A percentile compares a stretch with the other conserved stretches of the same genome.
phyloP scores from a whole-genome alignment of 75 land plant species.

The Azolla pinnata region DNA sequence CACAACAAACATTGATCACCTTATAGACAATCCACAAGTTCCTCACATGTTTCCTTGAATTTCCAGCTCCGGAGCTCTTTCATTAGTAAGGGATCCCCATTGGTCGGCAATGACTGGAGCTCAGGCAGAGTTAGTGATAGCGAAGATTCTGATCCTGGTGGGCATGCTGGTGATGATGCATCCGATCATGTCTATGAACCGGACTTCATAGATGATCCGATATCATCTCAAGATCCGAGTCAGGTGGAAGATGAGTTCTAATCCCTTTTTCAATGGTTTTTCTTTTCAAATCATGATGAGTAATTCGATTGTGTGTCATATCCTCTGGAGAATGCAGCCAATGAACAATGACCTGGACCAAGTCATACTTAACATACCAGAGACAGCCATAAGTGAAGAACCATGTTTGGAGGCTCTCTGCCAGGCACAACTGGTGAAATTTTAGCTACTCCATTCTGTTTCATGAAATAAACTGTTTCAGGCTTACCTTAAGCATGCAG shows the following conservation, averaged over 20 bases:
- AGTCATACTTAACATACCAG: not conserved
- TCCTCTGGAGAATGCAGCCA: not conserved
- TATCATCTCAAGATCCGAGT: conserved; percentile 2
- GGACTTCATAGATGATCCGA: conserved; percentile 16
- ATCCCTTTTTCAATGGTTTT: not conserved
- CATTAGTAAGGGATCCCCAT: conserved; percentile 7
- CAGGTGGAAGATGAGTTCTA: conserved; percentile 1
- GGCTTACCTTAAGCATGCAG: not conserved
- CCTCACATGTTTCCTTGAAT: not conserved
- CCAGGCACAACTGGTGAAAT: conserved; percentile 57
- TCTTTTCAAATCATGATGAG: not conserved
- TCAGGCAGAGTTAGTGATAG: not conserved
- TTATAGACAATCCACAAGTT: no score
- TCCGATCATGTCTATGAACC: conserved; percentile 23
- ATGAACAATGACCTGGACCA: not conserved
- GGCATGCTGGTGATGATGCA: conserved; percentile 14
- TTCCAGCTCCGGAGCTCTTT: conserved; percentile 60
- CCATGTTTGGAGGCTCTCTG: conserved; percentile 74
- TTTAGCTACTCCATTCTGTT: not conserved
- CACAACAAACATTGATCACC: no score
- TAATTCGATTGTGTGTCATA: no score
- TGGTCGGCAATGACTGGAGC: conserved; percentile 6
- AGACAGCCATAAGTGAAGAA: conserved; percentile 13
- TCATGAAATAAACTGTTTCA: not conserved
- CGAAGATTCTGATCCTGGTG: conserved; percentile 6